These are phyloP conservation scores for Hypoxylon perforatum DNA, from an alignment of 495 filamentous ascomycete genomes.

Conservation along the genomic window DNA sequence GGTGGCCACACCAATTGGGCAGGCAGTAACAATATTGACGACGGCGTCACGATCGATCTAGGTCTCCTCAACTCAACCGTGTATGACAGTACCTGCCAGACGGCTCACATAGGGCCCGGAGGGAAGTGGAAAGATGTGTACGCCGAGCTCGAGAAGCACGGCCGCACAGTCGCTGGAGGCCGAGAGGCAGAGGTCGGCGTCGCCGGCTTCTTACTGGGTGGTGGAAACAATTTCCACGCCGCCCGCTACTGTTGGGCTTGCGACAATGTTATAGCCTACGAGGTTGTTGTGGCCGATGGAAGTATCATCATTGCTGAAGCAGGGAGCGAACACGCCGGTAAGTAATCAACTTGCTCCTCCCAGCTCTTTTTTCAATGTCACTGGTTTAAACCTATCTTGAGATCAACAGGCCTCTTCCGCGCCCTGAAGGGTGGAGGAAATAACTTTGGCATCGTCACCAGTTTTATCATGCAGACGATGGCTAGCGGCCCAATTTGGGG, in stretches of 20 bases:
- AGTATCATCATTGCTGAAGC: conserved; percentile 49
- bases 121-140: conserved; percentile 67
- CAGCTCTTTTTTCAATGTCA: neutral
- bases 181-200: conserved; percentile 66
- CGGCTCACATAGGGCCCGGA: conserved; percentile 57
- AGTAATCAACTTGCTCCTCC: neutral
- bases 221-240: conserved; percentile 64
- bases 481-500: conserved; percentile 57
- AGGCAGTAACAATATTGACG: conserved; percentile 60
- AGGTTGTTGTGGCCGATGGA: conserved; percentile 58
- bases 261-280: conserved; percentile 62
- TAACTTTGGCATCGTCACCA: conserved; percentile 73
- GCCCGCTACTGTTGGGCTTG: conserved; percentile 60
- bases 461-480: conserved; percentile 61
- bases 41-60: conserved; percentile 68
- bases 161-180: conserved; percentile 65
- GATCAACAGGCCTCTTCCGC: conserved; percentile 57
- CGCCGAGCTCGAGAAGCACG: conserved; percentile 54
- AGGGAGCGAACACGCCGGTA: conserved; percentile 14
- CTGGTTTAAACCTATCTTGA: neutral
- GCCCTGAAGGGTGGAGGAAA: conserved; percentile 68
- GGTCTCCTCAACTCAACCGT: conserved; percentile 53
- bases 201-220: conserved; percentile 68
- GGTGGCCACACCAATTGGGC: conserved; percentile 64
- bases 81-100: conserved; percentile 48